Base-by-base conservation (phyloP, 352 stramenopile species). In the Pythium graminicola region DNA sequence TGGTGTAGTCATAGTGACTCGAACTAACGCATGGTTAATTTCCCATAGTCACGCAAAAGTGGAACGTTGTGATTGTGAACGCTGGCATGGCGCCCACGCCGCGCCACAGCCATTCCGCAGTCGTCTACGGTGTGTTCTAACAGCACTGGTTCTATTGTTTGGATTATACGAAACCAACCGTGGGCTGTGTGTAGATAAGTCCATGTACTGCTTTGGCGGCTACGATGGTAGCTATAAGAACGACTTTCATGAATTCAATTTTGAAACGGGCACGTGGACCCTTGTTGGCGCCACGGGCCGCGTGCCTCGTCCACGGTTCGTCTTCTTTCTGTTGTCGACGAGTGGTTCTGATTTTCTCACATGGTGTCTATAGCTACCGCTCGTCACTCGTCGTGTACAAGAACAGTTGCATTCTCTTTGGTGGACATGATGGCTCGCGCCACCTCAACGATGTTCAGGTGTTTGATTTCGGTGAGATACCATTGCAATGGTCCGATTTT, bases 231-330 rank as follows among this genome's bases (percentile, higher is more conserved):
- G 80, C 59, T 96, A 96, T 59, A 79, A 91, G 54, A 97, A 89
- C 49, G 96, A 99, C 66, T 97, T 99, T 57, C 92, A 98, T 57
- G 87, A 98, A 70, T 99, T 97, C 65, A 93, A 98, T 59, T 93
- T 93, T 53, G 72, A 85, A 56, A 86, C 71, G 23, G 82, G 65
- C 14, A 77, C 80, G 13, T 98, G 93, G 95, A 89, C 76, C 20
- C 58, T 87, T 9, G 88, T 98, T 1, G 68, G 70, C 26, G 64
- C 79, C 23, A 90, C 72, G 11, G 82, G 82, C 22, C 73, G 76
- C 31, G 72, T 90, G 19, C 82, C 82, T 10, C 65, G 80, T 44
- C 77, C 82, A 47, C 62, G 81, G 79, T 92, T 43, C 40, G 57
- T 55, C 9, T 11, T 9, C 31, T 11, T 46, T 23, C 39, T 31